Base-by-base conservation (phyloP, 495 filamentous ascomycete species). In the Cercophora scortea region DNA sequence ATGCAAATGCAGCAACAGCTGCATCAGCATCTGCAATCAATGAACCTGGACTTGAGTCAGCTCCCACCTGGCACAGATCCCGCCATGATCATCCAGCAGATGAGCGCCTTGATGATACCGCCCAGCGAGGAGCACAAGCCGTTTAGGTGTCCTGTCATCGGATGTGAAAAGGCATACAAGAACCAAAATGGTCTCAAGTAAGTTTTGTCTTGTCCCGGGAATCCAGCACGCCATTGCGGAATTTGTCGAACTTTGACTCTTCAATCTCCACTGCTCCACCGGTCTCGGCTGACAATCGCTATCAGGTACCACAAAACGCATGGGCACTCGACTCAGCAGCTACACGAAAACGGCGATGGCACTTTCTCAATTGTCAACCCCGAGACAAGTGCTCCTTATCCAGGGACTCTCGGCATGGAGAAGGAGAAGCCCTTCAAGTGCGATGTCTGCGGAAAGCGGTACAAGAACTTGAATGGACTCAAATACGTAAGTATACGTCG, bases 111-210 rank as follows among this genome's bases (percentile, higher is more conserved):
- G 60, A 71, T 78, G 57, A 77, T 79, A 61, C 68, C 72, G 13
- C 84, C 57, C 71, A 55, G 81, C 38, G 85, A 68, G 53, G 90
- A 97, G 59, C 86, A 89, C 55, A 99, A 96, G 71, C 93, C 93
- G 0, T 97, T 95, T 78, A 86, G 87, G 61, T 99, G 93, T 66
- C 93, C 94, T 8, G 93, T 99, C 42, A 95, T 97, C 61, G 93
- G 93, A 15, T 99, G 93, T 63, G 93, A 99, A 67, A 99, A 99
- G 75, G 93, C 93, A 12, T 99, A 99, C 69, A 99, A 99, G 78
- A 99, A 99, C 67, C 93, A 97, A 61, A 99, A 99, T 61, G 93
- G 93, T 34, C 75, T 99, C 34, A 97, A 97, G 78, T 94, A 87
- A 57, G 77, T 71, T 41, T 25, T 16, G 16, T 47, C 32, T 33